These are phyloP conservation scores for Xerocomellus amylosporus DNA, from an alignment of 768 basidiomycete species.

Conservation along the genomic window DNA sequence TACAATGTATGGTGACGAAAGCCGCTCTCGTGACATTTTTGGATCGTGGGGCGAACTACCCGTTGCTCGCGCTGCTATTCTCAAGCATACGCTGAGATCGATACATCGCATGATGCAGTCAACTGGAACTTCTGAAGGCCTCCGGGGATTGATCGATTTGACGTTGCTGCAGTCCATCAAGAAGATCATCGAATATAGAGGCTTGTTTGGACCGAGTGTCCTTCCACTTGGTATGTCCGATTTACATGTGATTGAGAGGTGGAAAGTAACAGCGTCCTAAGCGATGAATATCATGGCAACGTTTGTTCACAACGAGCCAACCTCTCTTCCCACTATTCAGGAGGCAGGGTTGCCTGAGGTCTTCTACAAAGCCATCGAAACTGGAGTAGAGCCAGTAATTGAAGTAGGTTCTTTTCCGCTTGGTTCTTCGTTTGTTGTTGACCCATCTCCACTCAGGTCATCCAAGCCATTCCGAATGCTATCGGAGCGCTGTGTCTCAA, in stretches of 20 bases:
- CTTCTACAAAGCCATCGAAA: conserved; percentile 84
- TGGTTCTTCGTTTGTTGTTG: neutral
- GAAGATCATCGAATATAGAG: conserved; percentile 80
- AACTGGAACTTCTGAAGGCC: conserved; percentile 88
- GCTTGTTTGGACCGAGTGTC: conserved; percentile 82
- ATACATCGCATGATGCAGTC: conserved; percentile 98
- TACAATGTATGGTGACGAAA: conserved; percentile 48
- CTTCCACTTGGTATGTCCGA: conserved; percentile 70
- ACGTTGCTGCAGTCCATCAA: conserved; percentile 82
- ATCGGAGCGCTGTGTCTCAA: conserved; percentile 97
- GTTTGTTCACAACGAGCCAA: conserved; percentile 98
- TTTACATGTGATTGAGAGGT: neutral
- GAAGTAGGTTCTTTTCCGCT: conserved; percentile 52
- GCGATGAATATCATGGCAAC: conserved; percentile 95
- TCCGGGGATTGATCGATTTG: conserved; percentile 91
- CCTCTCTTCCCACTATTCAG: conserved; percentile 88
- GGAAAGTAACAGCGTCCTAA: conserved; percentile 10
- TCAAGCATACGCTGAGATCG: conserved; percentile 88
- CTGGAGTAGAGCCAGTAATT: conserved; percentile 79
- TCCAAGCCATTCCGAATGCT: conserved; percentile 91
- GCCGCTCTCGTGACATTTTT: conserved; percentile 44
- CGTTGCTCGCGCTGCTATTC: conserved; percentile 69
- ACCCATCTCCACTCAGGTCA: conserved; percentile 52
- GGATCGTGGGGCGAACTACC: conserved; percentile 62
- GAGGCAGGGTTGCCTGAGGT: conserved; percentile 86